Evolutionary conservation across 208 protist species (phyloP), one percentile per base, ranked within the genome.

Genomic region (Trypanosoma mega): DNA sequence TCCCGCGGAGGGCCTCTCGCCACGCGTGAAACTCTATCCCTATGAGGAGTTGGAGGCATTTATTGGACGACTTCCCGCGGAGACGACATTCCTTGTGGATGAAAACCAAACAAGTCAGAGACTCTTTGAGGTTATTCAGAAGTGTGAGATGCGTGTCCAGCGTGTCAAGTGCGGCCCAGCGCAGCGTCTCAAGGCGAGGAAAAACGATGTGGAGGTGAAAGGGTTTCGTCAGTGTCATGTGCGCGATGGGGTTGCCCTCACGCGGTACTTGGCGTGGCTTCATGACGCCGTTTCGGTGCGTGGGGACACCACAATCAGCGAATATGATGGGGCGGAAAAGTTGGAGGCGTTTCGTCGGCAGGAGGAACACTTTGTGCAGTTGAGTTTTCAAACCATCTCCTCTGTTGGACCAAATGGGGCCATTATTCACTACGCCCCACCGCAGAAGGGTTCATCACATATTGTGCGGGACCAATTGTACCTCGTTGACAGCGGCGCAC

Each of bases 401-500:
- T 74, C 78, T 0, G 79, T 80, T 0, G 97, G 95, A 1, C 43
- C 85, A 8, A 98, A 98, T 63, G 96, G 78, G 6, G 95, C 98
- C 0, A 92, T 98, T 72, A 96, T 97, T 53, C 98, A 99, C 72
- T 98, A 99, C 69, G 57, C 59, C 20, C 85, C 98, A 3, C 48
- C 85, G 0, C 23, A 36, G 18, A 74, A 67, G 1, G 87, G 79
- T 21, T 92, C 79, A n/a, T 69, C 81, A 0, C 57, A 90, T 12
- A 87, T 87, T 48, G 62, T 50, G 20, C 51, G 30, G 2, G 81
- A 96, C 47, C 63, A 82, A 52, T 56, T 98, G 12, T 98, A 97
- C 61, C 79, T 99, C 20, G 79, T 97, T 5, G 98, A 99, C 75
- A 97, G 93, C 53, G 97, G 97, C 5, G 97, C 83, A 16, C 96